Evolutionary conservation across 495 filamentous ascomycete genomes (phyloP).

Genomic region (Extremus antarcticus): DNA sequence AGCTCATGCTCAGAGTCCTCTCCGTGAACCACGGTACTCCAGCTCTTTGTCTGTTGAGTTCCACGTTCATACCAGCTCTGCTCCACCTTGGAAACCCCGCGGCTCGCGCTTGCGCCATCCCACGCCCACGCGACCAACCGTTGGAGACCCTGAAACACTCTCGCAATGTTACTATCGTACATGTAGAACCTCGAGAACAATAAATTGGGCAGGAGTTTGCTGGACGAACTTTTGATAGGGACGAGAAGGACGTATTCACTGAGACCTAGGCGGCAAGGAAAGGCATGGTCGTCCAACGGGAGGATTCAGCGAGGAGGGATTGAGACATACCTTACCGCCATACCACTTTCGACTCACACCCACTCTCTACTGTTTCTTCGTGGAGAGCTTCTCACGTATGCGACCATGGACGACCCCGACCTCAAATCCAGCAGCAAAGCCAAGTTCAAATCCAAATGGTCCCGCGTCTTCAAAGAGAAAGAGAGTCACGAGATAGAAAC

Average conservation of each 20-base stretch:
- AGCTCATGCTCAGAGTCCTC: too few relatives aligned
- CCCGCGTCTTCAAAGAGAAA: constrained; percentile 14
- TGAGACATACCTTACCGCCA: background rate
- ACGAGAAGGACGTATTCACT: background rate
- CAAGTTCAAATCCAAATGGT: constrained; percentile 18
- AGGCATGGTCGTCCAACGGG: background rate
- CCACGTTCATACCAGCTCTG: too few relatives aligned
- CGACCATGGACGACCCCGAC: constrained; percentile 17
- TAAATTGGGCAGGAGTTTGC: background rate
- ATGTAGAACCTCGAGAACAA: too few relatives aligned
- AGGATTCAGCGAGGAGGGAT: background rate
- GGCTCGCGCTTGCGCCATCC: too few relatives aligned
- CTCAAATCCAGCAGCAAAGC: constrained; percentile 4
- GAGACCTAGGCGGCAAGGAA: background rate
- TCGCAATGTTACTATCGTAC: background rate
- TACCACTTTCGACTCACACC: background rate
- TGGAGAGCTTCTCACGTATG: background rate
- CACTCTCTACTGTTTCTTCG: background rate
- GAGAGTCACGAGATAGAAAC: background rate
- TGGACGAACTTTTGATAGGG: too few relatives aligned
- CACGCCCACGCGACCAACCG: too few relatives aligned
- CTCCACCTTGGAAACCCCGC: too few relatives aligned
- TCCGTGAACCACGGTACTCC: too few relatives aligned
- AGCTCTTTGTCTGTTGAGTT: too few relatives aligned
- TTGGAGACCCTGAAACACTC: too few relatives aligned